phyloP scores from a whole-genome alignment of 2,329 filamentous ascomycete species.

The Curvularia eragrostidis region DNA sequence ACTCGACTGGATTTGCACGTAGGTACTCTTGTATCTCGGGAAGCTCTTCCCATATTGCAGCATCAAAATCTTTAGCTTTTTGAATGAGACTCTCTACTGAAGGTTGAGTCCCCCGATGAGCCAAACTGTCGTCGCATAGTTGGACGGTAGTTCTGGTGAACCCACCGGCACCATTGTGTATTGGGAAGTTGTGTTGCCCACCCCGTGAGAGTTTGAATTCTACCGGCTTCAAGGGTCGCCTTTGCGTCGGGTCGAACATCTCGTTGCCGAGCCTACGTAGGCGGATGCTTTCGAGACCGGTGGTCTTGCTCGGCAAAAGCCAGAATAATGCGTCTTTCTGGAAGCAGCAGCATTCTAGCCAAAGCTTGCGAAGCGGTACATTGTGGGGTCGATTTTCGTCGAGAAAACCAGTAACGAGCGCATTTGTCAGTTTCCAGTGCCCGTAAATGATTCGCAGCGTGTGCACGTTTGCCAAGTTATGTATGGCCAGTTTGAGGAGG shows the following conservation, averaged over 20 bases:
- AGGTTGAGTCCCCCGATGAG: constrained; percentile 8
- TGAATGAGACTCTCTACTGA: constrained; percentile 22
- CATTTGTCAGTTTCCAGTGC: constrained; percentile 51
- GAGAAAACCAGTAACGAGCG: constrained; percentile 52
- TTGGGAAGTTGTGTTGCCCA: constrained; percentile 29
- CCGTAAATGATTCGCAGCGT: constrained; percentile 55
- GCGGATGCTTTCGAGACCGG: constrained; percentile 51
- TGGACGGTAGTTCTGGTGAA: constrained; percentile 41
- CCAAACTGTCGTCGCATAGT: constrained; percentile 18
- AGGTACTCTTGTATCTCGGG: constrained; percentile 35
- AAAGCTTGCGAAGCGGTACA: constrained; percentile 50
- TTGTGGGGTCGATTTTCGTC: constrained; percentile 36
- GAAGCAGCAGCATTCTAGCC: constrained; percentile 55
- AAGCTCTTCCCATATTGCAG: constrained; percentile 35
- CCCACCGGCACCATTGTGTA: constrained; percentile 45
- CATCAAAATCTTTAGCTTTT: constrained; percentile 34
- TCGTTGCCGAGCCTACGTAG: constrained; percentile 51
- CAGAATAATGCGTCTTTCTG: constrained; percentile 29
- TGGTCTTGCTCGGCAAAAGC: constrained; percentile 29
- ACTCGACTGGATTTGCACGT: constrained; percentile 17
- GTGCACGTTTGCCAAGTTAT: constrained; percentile 53
- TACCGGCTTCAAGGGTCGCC: constrained; percentile 27
- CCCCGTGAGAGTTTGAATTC: constrained; percentile 41
- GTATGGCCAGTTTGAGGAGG: constrained; percentile 49
- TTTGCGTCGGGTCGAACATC: constrained; percentile 9